phyloP scores from a whole-genome alignment of 1,284 basidiomycete species.

The Pascua guehoae region DNA sequence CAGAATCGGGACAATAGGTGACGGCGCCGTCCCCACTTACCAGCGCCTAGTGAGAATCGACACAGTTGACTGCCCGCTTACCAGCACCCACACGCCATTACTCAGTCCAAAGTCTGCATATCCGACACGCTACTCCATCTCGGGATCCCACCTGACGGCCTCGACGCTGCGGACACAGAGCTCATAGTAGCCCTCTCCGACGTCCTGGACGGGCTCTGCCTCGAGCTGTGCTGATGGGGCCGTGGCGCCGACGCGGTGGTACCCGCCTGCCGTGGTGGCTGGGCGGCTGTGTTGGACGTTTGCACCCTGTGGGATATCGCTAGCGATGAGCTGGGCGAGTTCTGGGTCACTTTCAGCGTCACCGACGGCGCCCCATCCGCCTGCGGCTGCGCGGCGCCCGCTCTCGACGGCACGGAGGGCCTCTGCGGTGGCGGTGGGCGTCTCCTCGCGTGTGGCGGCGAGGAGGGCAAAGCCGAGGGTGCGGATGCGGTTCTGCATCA shows the following conservation, averaged over 20 bases:
- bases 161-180: conserved; percentile 49
- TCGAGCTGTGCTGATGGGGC: conserved; percentile 3
- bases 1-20: too few species aligned
- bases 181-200: conserved; percentile 50
- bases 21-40: too few species aligned
- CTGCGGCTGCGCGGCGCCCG: conserved; percentile 17
- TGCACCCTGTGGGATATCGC: conserved; percentile 13
- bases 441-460: conserved; percentile 38
- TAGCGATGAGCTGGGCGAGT: conserved; percentile 27
- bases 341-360: conserved; percentile 28
- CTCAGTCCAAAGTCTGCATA: too few species aligned
- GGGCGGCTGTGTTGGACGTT: background rate
- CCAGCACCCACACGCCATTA: too few species aligned
- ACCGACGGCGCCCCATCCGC: conserved; percentile 29
- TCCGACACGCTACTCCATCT: conserved; percentile 21
- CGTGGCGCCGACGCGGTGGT: conserved; percentile 29
- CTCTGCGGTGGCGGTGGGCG: conserved; percentile 9
- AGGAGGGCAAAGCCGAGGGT: conserved; percentile 52
- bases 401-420: conserved; percentile 4
- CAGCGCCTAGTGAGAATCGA: too few species aligned
- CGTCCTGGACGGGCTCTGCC: conserved; percentile 1
- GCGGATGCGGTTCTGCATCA: conserved; percentile 50
- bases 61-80: too few species aligned
- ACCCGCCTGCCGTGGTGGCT: conserved; percentile 13
- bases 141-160: conserved; percentile 45